Base-by-base conservation (phyloP, 2,329 filamentous ascomycete species). In the Apiospora aurea region DNA sequence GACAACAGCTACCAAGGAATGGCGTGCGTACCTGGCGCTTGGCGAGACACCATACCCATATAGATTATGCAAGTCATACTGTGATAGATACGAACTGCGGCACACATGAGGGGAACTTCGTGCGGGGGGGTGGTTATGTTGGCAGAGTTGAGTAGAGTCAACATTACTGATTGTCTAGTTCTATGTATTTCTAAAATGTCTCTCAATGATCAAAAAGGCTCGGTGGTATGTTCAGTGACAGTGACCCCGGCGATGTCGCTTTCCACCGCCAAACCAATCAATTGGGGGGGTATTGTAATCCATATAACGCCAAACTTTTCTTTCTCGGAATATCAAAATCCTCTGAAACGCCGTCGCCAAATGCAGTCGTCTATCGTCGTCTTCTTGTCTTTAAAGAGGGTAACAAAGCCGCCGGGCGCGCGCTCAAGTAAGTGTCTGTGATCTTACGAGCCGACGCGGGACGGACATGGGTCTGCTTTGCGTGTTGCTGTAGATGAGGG, bases 111-210 rank as follows among this genome's bases (percentile, higher is more conserved):
- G 8, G 26, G 4, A 38, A 14, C 10, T 13, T 71, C 68, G 64
- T n/a, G n/a, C n/a, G n/a, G n/a, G n/a, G n/a, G n/a, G n/a, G n/a
- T n/a, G n/a, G n/a, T n/a, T n/a, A 79, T 77, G 6, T 64, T 41
- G 21, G 29, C 29, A n/a, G 21, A 64, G 57, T 41, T 64, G 57
- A 64, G 34, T 64, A 69, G 71, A 69, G 71, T 72, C 69, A 68
- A 67, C 67, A 72, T 72, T 72, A 72, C 67, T 44, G 61, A 64
- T 49, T n/a, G 53, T 69, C 51, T 64, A 64, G 21, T 72, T 61
- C 61, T 66, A 67, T 72, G 67, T 72, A 70, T 51, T 44, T 72
- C 67, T 69, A 64, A 64, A 69, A 21, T 47, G 34, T 44, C 44
- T 44, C 21, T 26, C 34, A 41, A 64, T 41, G 34, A n/a, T 64